phyloP scores from a whole-genome alignment of 495 filamentous ascomycete species.

The Neurospora sp. region DNA sequence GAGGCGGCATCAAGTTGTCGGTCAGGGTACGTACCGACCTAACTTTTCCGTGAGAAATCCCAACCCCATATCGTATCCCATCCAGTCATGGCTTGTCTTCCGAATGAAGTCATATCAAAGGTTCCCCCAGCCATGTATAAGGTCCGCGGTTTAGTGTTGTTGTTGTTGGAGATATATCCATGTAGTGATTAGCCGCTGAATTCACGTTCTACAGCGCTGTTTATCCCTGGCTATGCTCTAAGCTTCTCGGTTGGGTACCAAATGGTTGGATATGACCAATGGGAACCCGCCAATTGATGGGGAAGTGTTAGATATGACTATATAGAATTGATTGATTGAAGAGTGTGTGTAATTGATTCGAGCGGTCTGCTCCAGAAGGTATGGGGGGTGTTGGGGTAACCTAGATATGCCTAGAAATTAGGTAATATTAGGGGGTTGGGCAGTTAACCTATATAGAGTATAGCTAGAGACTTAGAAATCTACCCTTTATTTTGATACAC shows the following conservation, averaged over 20 bases:
- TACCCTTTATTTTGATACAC: too few relatives aligned
- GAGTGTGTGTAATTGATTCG: too few relatives aligned
- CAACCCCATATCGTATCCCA: background rate
- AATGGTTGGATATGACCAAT: background rate
- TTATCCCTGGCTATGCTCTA: background rate
- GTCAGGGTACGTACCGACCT: background rate
- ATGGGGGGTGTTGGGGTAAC: too few relatives aligned
- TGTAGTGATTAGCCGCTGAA: background rate
- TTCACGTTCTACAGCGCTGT: background rate
- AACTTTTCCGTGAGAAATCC: background rate
- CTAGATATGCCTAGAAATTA: too few relatives aligned
- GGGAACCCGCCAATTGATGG: too few relatives aligned
- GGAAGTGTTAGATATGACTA: too few relatives aligned
- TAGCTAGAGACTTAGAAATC: too few relatives aligned
- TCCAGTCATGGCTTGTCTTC: background rate
- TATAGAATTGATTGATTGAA: too few relatives aligned
- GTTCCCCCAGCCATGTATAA: background rate
- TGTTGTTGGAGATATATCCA: background rate
- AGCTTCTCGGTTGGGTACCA: background rate
- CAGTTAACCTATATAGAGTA: too few relatives aligned
- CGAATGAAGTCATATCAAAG: background rate
- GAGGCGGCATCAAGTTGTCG: background rate
- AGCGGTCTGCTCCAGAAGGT: too few relatives aligned
- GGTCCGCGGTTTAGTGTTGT: background rate
- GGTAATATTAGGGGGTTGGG: too few relatives aligned